These are phyloP conservation scores for Emmonsiellopsis sp. DNA, from an alignment of 2,329 filamentous ascomycete species.

Conservation along the genomic window DNA sequence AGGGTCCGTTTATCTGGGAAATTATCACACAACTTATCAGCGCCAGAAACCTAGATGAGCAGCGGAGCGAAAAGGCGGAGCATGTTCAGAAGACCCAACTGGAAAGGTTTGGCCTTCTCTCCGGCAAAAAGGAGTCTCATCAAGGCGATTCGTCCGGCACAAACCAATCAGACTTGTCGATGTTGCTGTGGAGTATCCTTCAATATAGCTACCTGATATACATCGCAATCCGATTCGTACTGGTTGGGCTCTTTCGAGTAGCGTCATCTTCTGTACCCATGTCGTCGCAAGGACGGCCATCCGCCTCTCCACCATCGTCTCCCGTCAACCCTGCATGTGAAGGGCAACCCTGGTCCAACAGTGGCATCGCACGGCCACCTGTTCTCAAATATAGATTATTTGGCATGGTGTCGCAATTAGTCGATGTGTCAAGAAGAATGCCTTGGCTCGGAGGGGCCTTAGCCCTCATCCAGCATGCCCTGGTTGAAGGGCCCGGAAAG, in stretches of 20 bases:
- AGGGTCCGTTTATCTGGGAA: conserved; percentile 87
- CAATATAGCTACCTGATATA: conserved; percentile 45
- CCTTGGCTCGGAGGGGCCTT: conserved; percentile 76
- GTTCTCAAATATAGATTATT: conserved; percentile 71
- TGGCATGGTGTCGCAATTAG: conserved; percentile 61
- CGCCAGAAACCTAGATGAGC: conserved; percentile 24
- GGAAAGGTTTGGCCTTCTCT: conserved; percentile 49
- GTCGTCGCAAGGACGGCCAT: conserved; percentile 11
- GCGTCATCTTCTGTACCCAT: conserved; percentile 50
- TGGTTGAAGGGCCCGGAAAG: conserved; percentile 63
- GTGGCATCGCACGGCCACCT: conserved; percentile 41
- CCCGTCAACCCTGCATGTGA: conserved; percentile 20
- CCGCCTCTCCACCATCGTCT: conserved; percentile 19
- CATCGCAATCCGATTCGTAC: conserved; percentile 56
- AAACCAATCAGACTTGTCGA: conserved; percentile 26
- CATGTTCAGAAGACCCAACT: conserved; percentile 35
- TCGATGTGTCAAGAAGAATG: conserved; percentile 72
- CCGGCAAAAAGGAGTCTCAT: conserved; percentile 23
- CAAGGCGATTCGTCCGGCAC: conserved; percentile 17
- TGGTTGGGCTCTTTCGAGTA: conserved; percentile 57
- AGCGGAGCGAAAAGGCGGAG: conserved; percentile 24
- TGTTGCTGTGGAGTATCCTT: conserved; percentile 43
- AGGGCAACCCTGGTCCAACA: conserved; percentile 22
- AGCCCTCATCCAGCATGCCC: conserved; percentile 66
- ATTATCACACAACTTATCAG: conserved; percentile 63